Conservation (phyloP, 2,329 filamentous ascomycete genomes). For the Ophioceras dolichostomum region DNA sequence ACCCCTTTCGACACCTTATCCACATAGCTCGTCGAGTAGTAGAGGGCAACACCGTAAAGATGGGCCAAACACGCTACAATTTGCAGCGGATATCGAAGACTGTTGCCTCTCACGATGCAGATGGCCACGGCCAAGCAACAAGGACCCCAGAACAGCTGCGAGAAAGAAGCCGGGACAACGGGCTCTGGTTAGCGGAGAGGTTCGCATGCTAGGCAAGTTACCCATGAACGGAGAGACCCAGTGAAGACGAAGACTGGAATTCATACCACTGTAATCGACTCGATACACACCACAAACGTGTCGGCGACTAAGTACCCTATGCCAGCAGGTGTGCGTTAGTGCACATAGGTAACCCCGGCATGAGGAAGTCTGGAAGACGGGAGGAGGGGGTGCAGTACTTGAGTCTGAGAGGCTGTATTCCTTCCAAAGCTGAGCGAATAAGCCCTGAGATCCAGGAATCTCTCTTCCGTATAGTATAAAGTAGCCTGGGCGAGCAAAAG, state of each 20-base stretch:
- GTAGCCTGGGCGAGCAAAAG: constrained; percentile 59
- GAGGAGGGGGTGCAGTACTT: too few species aligned
- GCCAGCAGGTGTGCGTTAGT: too few species aligned
- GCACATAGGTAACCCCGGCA: too few species aligned
- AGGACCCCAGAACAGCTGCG: constrained; percentile 43
- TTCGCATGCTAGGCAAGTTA: too few species aligned
- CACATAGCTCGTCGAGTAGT: constrained; percentile 44
- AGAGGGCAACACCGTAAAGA: constrained; percentile 49
- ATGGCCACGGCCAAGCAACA: constrained; percentile 37
- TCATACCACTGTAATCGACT: constrained; percentile 66
- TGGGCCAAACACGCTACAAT: constrained; percentile 38
- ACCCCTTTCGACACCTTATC: constrained; percentile 31
- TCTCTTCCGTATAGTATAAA: constrained; percentile 58
- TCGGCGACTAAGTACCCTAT: constrained; percentile 74
- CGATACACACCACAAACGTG: constrained; percentile 77
- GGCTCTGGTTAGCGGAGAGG: too few species aligned
- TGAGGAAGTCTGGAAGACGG: too few species aligned
- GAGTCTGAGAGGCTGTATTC: constrained; percentile 84
- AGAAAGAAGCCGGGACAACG: too few species aligned
- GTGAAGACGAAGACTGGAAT: neutral
- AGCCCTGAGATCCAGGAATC: constrained; percentile 54
- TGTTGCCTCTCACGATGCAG: constrained; percentile 28
- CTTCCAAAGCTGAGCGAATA: constrained; percentile 85
- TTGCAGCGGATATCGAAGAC: constrained; percentile 38
- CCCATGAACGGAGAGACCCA: too few species aligned